Evolutionary conservation across 2,329 filamentous ascomycete genomes (phyloP), one percentile per base, ranked within the genome.

Genomic region (Cordyceps tenuipes): DNA sequence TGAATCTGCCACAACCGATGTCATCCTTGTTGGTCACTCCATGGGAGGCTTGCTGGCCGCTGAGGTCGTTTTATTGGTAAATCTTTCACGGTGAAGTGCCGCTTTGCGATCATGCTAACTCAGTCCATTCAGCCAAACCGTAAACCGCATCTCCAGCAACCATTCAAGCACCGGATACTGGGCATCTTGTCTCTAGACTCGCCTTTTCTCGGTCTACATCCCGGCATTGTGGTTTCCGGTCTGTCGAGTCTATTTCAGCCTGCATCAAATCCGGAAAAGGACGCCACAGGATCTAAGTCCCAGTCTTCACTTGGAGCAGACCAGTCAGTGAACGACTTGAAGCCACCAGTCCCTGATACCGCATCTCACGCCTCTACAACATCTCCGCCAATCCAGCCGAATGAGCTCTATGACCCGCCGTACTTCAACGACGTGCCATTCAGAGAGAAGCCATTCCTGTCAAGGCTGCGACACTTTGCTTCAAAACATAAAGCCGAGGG

Each of bases 201-300:
- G 0, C 92, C 92, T 0, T 91, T 95, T 61, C 77, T 96, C 6
- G 92, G 92, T 3, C 87, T 97, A 69, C 91, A 97, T 72, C 91
- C 91, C 1, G 89, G 92, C 6, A 88, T 97, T 47, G 83, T 96
- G 47, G 82, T 86, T n/a, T 89, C 89, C 43, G 90, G 91, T 2
- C 82, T 96, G 58, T 82, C 86, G 2, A 93, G 90, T 68, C 79
- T 96, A 12, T 94, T 96, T 71, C 75, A 79, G 41, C 72, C 77
- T 3, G 72, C 76, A 12, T 70, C 75, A 15, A 68, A 66, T 43
- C 9, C 48, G 39, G 46, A 48, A 29, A 61, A 36, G 17, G 62
- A 62, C 13, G 15, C 8, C 5, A 9, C n/a, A 10, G 41, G 9
- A 13, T 39, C 41, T n/a, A n/a, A 19, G 26, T 44, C 61, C 9